Evolutionary conservation across 306 rosid genomes (phyloP).

Genomic region (Prosopis cineraria): DNA sequence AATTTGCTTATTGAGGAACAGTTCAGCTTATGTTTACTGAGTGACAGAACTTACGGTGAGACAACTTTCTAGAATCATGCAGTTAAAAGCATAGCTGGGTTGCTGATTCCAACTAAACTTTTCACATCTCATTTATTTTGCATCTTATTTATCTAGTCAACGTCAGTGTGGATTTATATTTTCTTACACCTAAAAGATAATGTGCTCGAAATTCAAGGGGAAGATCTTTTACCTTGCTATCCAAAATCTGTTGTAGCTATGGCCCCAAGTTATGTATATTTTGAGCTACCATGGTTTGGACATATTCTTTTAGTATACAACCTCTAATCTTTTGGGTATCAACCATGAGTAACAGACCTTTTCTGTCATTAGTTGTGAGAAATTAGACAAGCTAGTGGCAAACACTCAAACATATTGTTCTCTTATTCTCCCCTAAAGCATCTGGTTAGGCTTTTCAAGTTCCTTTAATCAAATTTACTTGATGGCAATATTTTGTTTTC

Average conservation of each 20-base stretch:
- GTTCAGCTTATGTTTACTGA: background rate
- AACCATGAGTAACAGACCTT: background rate
- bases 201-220: background rate
- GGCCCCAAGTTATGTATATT: background rate
- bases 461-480: background rate
- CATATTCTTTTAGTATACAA: background rate
- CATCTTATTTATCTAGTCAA: background rate
- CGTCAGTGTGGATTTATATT: background rate
- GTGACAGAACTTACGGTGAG: background rate
- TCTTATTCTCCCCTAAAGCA: background rate
- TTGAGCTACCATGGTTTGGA: too few relatives aligned
- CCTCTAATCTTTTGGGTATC: background rate
- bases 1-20: background rate
- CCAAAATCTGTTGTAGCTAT: background rate
- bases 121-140: background rate
- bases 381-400: constrained; percentile 22
- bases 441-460: background rate
- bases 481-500: background rate
- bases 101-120: background rate
- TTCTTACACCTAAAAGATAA: background rate
- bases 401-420: constrained; percentile 2
- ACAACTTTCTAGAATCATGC: background rate
- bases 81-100: background rate
- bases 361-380: constrained; percentile 20
- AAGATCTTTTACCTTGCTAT: background rate